phyloP scores from a whole-genome alignment of 805 yeast species.

The Candida maris region DNA sequence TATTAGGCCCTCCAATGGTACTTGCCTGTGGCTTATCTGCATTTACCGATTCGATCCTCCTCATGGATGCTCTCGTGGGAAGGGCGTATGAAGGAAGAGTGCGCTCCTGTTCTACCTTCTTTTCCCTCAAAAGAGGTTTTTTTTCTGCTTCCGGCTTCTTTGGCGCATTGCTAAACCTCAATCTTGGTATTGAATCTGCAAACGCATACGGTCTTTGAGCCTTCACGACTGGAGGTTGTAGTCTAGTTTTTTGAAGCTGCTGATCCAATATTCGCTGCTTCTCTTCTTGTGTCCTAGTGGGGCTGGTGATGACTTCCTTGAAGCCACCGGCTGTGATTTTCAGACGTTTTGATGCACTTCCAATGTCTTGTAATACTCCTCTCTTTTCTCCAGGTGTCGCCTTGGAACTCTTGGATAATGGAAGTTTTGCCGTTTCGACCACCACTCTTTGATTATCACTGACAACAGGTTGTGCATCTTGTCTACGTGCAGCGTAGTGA shows the following conservation, averaged over 20 bases:
- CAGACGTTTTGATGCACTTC: constrained; percentile 31
- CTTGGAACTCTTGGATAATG: constrained; percentile 1
- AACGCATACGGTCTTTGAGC: constrained; percentile 7
- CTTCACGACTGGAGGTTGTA: constrained; percentile 3
- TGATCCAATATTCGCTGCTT: constrained; percentile 21
- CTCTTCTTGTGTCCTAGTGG: constrained; percentile 26
- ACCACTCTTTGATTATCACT: constrained; percentile 3
- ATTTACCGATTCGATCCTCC: constrained; percentile 9
- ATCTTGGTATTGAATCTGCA: constrained; percentile 5
- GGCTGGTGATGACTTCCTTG: constrained; percentile 27
- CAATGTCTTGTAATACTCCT: constrained; percentile 15
- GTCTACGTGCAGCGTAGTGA: constrained; percentile 43
- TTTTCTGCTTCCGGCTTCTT: neutral
- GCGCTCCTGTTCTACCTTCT: neutral
- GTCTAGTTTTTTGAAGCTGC: constrained; percentile 14
- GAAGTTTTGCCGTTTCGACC: constrained; percentile 4
- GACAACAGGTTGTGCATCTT: constrained; percentile 6
- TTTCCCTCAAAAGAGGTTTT: neutral
- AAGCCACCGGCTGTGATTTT: constrained; percentile 22
- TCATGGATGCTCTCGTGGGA: constrained; percentile 17
- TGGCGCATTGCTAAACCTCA: neutral
- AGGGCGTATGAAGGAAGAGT: constrained; percentile 19
- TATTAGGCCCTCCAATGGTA: no score
- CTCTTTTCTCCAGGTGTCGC: constrained; percentile 28
- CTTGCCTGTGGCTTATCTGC: constrained; percentile 1